Conservation (phyloP, 306 rosid genomes). For the Malus asiatica region DNA sequence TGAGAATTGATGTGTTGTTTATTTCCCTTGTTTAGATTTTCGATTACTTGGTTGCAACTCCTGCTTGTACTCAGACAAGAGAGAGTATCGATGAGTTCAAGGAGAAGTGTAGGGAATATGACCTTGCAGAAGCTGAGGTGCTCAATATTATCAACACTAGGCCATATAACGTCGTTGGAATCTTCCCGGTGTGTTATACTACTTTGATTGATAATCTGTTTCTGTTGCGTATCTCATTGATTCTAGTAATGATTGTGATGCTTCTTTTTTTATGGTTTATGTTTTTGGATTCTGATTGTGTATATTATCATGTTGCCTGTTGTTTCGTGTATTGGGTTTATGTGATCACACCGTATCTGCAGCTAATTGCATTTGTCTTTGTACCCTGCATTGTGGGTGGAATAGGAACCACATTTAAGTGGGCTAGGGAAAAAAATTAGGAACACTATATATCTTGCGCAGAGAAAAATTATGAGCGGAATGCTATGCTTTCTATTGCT, state of each 20-base stretch:
- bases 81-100: constrained; percentile 45
- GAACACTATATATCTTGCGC: not conserved
- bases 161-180: constrained; percentile 41
- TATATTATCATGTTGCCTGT: not conserved
- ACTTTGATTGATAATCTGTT: not conserved
- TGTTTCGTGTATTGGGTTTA: not conserved
- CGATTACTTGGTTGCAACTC: constrained; percentile 54
- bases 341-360: not conserved
- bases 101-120: constrained; percentile 33
- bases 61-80: constrained; percentile 49
- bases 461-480: not conserved
- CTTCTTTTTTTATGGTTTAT: not conserved
- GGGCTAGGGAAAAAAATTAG: not conserved
- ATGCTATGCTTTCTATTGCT: not conserved
- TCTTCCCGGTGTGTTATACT: constrained; percentile 32
- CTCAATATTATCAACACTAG: constrained; percentile 62
- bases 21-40: constrained; percentile 38
- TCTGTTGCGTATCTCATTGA: not conserved
- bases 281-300: not conserved
- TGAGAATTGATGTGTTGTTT: not conserved
- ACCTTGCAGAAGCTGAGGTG: constrained; percentile 67
- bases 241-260: not conserved
- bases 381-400: not conserved
- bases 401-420: not conserved
- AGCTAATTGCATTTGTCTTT: not conserved